phyloP scores from a whole-genome alignment of 202 grass and related monocot genomes.

The Schoenoplectus triqueter region DNA sequence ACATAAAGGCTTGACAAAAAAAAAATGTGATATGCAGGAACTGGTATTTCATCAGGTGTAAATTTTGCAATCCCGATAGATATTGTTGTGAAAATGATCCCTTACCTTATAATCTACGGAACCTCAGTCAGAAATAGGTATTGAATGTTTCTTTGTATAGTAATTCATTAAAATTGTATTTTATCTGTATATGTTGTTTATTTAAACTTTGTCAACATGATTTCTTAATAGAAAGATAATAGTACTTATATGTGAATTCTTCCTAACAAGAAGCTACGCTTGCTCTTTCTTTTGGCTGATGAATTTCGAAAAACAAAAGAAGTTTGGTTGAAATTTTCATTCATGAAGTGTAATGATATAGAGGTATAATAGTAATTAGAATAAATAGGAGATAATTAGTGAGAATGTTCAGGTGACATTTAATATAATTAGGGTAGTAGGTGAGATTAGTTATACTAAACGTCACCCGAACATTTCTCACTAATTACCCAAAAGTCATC shows the following conservation, averaged over 20 bases:
- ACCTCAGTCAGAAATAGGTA: conserved; percentile 71
- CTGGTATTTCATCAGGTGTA: conserved; percentile 82
- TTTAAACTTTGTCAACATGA: not conserved
- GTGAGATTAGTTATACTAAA: no score
- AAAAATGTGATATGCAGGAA: conserved; percentile 51
- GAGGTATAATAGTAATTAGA: no score
- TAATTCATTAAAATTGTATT: conserved; percentile 11
- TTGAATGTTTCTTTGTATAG: conserved; percentile 43
- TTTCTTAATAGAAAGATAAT: conserved; percentile 3
- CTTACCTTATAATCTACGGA: conserved; percentile 73
- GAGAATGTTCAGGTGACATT: no score
- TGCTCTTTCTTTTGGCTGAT: no score
- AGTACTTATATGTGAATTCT: conserved; percentile 23
- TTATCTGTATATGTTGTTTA: conserved; percentile 25
- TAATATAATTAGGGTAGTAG: no score
- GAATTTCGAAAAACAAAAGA: not conserved
- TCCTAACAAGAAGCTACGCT: not conserved
- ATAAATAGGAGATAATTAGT: no score
- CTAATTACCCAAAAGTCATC: no score
- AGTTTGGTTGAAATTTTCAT: not conserved
- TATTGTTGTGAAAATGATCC: conserved; percentile 62
- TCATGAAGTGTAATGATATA: not conserved
- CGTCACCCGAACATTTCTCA: no score
- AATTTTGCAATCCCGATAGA: conserved; percentile 89
- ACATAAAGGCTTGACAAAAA: conserved; percentile 34